Base-by-base conservation (phyloP, 2,329 filamentous ascomycete species). In the Phyllosticta paracitricarpa region DNA sequence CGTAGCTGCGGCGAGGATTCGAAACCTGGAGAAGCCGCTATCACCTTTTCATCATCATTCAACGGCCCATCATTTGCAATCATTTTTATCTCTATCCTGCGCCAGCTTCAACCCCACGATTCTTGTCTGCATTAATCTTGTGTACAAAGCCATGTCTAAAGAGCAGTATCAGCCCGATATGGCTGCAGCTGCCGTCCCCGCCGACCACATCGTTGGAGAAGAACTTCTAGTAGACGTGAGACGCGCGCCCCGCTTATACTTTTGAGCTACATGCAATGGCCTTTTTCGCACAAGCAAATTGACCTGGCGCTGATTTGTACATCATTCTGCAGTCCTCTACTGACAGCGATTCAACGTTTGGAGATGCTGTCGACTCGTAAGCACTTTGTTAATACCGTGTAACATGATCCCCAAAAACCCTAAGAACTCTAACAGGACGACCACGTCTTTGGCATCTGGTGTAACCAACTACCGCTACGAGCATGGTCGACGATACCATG, bases 401-500 rank as follows among this genome's bases (percentile, higher is more conserved):
- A 22, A 19, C 22, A 4, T 14, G 24, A 17, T 51, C 10, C 9
- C 30, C 24, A n/a, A 33, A 25, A 51, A 51, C 14, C 51, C 51
- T 22, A 12, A 22, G 25, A 19, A 25, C 10, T 22, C 24, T 19
- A 14, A 22, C 56, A 63, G 62, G 25, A 59, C 57, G n/a, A 62
- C 54, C 25, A 64, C 63, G 12, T 64, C 62, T 8, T 52, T 62
- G n/a, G 48, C 62, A 48, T 58, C 59, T 7, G 30, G 54, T 58
- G 54, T 62, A 9, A 62, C 62, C 51, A 40, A 55, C 35, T 63
- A 54, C 35, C 56, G 54, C 22, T 57, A 64, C 26, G 61, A 62
- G 53, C 40, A 61, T 54, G 62, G 63, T 17, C 56, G 60, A 3
- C 56, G 63, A 10, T 64, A 64, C 22, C 63, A 64, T 60, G 61